These are phyloP conservation scores for Trametes coccinea DNA, from an alignment of 768 basidiomycete species.

Conservation along the genomic window DNA sequence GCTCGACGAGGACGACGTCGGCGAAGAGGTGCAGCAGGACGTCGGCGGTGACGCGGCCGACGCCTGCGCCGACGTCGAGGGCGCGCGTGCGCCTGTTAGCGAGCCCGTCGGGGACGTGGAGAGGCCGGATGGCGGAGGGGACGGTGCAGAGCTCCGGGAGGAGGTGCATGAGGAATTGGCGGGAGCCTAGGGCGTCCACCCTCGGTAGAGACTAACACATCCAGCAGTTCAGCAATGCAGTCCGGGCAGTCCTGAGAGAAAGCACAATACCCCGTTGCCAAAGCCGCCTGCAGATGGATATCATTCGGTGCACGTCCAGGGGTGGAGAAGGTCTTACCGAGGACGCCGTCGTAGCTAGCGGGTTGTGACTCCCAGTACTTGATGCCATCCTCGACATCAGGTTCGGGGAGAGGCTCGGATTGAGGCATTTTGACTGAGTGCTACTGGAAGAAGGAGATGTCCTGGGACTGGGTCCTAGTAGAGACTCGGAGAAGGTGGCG, in stretches of 20 bases:
- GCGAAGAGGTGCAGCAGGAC: conserved; percentile 88
- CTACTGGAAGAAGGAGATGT: too few relatives aligned
- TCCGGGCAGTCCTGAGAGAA: not conserved
- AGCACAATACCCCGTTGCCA: conserved; percentile 50
- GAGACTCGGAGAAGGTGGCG: too few relatives aligned
- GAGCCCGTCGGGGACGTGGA: conserved; percentile 30
- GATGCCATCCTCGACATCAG: conserved; percentile 75
- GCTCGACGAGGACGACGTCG: conserved; percentile 89
- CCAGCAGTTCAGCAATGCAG: not conserved
- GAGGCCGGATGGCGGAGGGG: conserved; percentile 66
- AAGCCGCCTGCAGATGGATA: conserved; percentile 43
- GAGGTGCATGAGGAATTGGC: conserved; percentile 82
- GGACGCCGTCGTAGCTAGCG: conserved; percentile 83
- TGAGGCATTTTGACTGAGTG: not conserved
- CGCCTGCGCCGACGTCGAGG: conserved; percentile 91
- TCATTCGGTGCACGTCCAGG: conserved; percentile 8
- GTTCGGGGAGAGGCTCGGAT: conserved; percentile 34
- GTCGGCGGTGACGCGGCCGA: conserved; percentile 87
- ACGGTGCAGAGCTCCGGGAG: conserved; percentile 79
- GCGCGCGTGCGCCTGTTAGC: conserved; percentile 60
- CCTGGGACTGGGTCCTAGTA: too few relatives aligned
- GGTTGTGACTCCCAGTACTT: conserved; percentile 85
- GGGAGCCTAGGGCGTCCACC: conserved; percentile 86
- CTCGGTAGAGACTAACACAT: conserved; percentile 76
- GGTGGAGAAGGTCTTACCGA: conserved; percentile 49